Base-by-base conservation (phyloP, 768 basidiomycete genomes). In the Podaxis rugospora region DNA sequence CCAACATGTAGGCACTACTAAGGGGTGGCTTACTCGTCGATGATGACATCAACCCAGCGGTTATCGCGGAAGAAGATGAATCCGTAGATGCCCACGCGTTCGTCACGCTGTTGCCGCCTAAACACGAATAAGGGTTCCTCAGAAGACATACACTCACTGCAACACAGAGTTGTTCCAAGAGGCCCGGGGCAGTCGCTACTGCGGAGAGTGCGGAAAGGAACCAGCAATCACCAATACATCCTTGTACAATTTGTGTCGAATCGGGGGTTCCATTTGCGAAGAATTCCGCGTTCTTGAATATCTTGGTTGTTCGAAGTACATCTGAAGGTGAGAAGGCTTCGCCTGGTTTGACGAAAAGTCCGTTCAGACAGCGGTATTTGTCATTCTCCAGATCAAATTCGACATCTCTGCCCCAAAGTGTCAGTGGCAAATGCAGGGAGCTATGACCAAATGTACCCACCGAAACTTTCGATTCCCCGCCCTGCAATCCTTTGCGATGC, bases 341-440 rank as follows among this genome's bases (percentile, higher is more conserved):
- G 59, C 46, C 50, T 4, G 66, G 63, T 4, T 56, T 52, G 18
- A 23, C 16, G 2, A 58, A 50, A 2, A 73, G 66, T 27, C 65
- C 70, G 56, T 75, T 67, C 16, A 85, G 72, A 67, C 84, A 85
- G 4, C 75, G 71, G 5, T 78, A 68, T 50, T 70, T 65, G 67
- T 85, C 82, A 52, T 81, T 81, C 66, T 83, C 82, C n/a, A 85
- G 70, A 64, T 85, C 84, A 59, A 84, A 85, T 64, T 83, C 83
- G 25, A 81, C 71, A 69, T 86, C 84, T 65, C 84, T 83, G n/a
- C 1, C 55, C 36, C 66, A 51, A 25, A 25, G 16, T 23, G 21
- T 53, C 13, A 55, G 47, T 47, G 27, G 14, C 47, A 11, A 5
- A 32, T 32, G 21, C 11, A 27, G 9, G 14, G 42, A 16, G 51